A percentile compares a stretch with the other conserved stretches of the same genome.
phyloP scores from a whole-genome alignment of 2,329 filamentous ascomycete species.

The Neurospora sp. region DNA sequence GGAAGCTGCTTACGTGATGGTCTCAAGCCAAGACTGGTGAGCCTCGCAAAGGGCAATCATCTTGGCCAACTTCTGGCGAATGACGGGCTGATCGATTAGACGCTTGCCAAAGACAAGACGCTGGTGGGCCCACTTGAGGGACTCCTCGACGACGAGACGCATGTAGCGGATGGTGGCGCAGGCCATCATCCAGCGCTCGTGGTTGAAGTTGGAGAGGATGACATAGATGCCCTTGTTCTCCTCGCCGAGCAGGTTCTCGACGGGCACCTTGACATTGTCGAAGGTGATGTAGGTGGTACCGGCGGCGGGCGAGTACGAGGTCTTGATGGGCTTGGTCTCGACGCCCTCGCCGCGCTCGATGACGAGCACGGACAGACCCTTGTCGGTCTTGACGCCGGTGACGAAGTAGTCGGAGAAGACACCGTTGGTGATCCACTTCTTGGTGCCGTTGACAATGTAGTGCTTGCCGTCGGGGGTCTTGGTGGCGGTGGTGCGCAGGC shows the following conservation, averaged over 20 bases:
- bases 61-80: constrained; percentile 75
- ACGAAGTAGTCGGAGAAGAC: constrained; percentile 78
- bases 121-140: constrained; percentile 81
- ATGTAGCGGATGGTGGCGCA: constrained; percentile 55
- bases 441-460: constrained; percentile 62
- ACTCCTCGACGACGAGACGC: constrained; percentile 68
- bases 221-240: constrained; percentile 82
- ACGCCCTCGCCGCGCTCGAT: constrained; percentile 65
- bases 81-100: constrained; percentile 73
- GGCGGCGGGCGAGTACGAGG: constrained; percentile 67
- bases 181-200: constrained; percentile 71
- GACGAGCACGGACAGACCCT: constrained; percentile 67
- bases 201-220: constrained; percentile 81
- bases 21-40: constrained; percentile 80
- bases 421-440: constrained; percentile 83
- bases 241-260: constrained; percentile 64
- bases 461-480: constrained; percentile 67
- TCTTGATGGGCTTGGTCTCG: constrained; percentile 71
- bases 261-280: constrained; percentile 79
- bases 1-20: constrained; percentile 59
- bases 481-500: constrained; percentile 65
- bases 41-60: constrained; percentile 77
- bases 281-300: constrained; percentile 74
- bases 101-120: constrained; percentile 75
- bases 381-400: constrained; percentile 66